Base-by-base conservation (phyloP, 805 yeast species). In the Kodamaea fukazawae region DNA sequence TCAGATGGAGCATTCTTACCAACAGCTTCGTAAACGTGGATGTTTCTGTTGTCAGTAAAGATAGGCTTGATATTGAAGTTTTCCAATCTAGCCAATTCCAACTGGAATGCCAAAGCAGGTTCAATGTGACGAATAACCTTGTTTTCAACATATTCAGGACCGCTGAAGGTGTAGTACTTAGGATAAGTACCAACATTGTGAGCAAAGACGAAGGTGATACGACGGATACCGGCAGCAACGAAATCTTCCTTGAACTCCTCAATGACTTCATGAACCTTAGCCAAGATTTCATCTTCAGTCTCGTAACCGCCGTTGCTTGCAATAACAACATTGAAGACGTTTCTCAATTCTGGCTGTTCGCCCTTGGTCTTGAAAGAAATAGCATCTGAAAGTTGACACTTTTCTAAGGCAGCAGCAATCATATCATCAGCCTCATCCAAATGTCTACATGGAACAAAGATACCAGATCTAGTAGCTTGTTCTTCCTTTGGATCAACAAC, bases 51-150 rank as follows among this genome's bases (percentile, higher is more conserved):
- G 65, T 90, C 97, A 43, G 96, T 86, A 71, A 86, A 86, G 40
- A 91, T 86, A 38, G 96, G 98, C 62, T 84, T 88, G 67, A 91
- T 87, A 70, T 87, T 82, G 71, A 93, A 93, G 72, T 93, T 95
- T 32, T 95, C 87, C 67, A 93, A 75, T 70, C 98, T 82, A 55
- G 87, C 91, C 48, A 93, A 76, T 69, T 93, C 99, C 51, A 93
- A 77, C 72, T 93, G 99, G 85, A 81, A 93, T 38, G 99, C 98
- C 55, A 91, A 75, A 30, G 98, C 96, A 16, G 99, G 99, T 66
- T 93, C 98, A 53, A 93, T 89, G 62, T 93, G 97, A 72, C 99
- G 89, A 61, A 93, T 86, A 14, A 90, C 90, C 66, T 83, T 80
- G 70, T 93, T 96, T 70, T 93, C 99, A 26, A 54, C 56, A 60